phyloP scores from a whole-genome alignment of 2,329 filamentous ascomycete genomes.

The Sphaerulina vaccinii region DNA sequence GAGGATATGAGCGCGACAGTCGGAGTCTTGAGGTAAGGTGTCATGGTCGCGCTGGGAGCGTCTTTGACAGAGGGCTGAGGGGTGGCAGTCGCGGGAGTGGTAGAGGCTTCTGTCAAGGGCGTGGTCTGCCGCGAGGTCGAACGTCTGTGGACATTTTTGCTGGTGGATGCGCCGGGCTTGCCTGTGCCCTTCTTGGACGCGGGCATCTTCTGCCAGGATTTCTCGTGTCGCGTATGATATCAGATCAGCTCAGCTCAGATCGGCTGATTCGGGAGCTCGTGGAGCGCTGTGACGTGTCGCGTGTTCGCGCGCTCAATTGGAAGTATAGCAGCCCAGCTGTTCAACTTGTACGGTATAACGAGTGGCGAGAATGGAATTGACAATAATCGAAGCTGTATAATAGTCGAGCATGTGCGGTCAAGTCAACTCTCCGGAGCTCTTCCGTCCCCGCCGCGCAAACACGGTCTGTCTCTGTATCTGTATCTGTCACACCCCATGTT shows the following conservation, averaged over 20 bases:
- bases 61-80: conserved; percentile 54
- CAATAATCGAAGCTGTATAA: too few relatives aligned
- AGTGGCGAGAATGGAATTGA: too few relatives aligned
- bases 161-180: conserved; percentile 18
- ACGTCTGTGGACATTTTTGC: conserved; percentile 54
- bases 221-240: background rate
- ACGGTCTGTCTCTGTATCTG: too few relatives aligned
- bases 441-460: too few relatives aligned
- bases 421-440: too few relatives aligned
- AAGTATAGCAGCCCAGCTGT: too few relatives aligned
- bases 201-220: conserved; percentile 23
- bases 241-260: background rate
- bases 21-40: conserved; percentile 65
- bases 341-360: too few relatives aligned
- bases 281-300: too few relatives aligned
- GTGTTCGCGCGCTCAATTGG: too few relatives aligned
- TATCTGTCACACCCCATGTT: too few relatives aligned
- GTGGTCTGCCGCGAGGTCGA: conserved; percentile 77
- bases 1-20: conserved; percentile 50
- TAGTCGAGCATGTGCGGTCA: too few relatives aligned
- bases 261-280: background rate
- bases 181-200: conserved; percentile 35
- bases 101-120: conserved; percentile 50
- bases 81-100: conserved; percentile 56
- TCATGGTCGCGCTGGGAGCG: conserved; percentile 52